phyloP scores from a whole-genome alignment of 2,329 filamentous ascomycete genomes.

The Reticulascus tulasneorum region DNA sequence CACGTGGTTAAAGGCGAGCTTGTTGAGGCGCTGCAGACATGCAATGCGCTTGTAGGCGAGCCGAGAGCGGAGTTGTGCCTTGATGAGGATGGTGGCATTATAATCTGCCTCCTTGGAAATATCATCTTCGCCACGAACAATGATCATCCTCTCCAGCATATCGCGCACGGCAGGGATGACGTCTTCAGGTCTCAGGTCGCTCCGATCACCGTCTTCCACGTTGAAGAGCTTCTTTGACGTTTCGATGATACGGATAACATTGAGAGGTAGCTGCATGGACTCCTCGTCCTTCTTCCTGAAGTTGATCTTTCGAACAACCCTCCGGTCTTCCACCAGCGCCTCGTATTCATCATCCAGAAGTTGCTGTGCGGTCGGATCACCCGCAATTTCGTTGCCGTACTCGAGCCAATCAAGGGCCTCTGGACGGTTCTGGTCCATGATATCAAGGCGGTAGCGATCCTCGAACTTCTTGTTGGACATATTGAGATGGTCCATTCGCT shows the following conservation, averaged over 20 bases:
- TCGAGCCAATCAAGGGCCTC: constrained; percentile 69
- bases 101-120: constrained; percentile 83
- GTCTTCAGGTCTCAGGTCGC: constrained; percentile 83
- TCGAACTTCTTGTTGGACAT: constrained; percentile 76
- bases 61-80: constrained; percentile 82
- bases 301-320: constrained; percentile 67
- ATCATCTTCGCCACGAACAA: constrained; percentile 79
- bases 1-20: constrained; percentile 87
- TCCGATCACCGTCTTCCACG: constrained; percentile 79
- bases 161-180: constrained; percentile 76
- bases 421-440: constrained; percentile 63
- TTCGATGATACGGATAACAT: constrained; percentile 85
- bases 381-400: constrained; percentile 79
- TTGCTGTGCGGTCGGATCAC: constrained; percentile 82
- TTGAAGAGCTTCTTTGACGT: constrained; percentile 87
- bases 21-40: constrained; percentile 79
- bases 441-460: constrained; percentile 77
- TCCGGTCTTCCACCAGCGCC: constrained; percentile 68
- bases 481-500: constrained; percentile 81
- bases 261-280: constrained; percentile 86
- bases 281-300: constrained; percentile 70
- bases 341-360: constrained; percentile 89
- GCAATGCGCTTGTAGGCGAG: constrained; percentile 92
- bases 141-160: constrained; percentile 71
- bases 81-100: constrained; percentile 88